phyloP scores from a whole-genome alignment of 129 eudicot species.

The Kitagawia praeruptora region DNA sequence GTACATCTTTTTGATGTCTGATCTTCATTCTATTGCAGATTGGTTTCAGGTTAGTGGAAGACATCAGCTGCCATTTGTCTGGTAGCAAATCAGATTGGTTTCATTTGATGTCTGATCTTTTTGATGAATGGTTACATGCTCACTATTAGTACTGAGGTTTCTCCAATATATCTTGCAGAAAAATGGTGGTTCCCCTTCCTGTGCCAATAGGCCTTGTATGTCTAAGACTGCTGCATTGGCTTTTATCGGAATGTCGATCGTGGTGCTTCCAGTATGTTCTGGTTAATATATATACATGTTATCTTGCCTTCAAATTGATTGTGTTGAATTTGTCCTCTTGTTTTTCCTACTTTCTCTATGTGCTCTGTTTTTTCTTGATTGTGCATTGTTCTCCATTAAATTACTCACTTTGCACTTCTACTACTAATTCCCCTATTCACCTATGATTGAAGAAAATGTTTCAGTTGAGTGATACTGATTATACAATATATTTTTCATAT shows the following conservation, averaged over 20 bases:
- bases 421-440: background rate
- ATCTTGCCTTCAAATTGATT: background rate
- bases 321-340: background rate
- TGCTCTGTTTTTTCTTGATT: background rate
- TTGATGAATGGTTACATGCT: background rate
- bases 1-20: no score
- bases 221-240: slow-evolving; percentile 73
- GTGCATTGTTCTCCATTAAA: background rate
- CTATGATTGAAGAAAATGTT: background rate
- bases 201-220: slow-evolving; percentile 74
- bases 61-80: no score
- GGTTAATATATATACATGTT: slow-evolving; percentile 27
- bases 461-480: background rate
- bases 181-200: slow-evolving; percentile 93
- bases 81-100: no score
- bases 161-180: slow-evolving; percentile 36
- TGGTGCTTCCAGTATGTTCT: slow-evolving; percentile 90
- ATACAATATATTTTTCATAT: background rate
- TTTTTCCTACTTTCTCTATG: background rate
- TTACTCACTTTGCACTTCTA: background rate
- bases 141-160: background rate
- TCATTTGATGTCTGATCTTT: no score
- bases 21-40: no score
- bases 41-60: no score
- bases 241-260: slow-evolving; percentile 91